These are phyloP conservation scores for Colletotrichum brevisporum DNA, from an alignment of 2,329 filamentous ascomycete species.

Conservation along the genomic window DNA sequence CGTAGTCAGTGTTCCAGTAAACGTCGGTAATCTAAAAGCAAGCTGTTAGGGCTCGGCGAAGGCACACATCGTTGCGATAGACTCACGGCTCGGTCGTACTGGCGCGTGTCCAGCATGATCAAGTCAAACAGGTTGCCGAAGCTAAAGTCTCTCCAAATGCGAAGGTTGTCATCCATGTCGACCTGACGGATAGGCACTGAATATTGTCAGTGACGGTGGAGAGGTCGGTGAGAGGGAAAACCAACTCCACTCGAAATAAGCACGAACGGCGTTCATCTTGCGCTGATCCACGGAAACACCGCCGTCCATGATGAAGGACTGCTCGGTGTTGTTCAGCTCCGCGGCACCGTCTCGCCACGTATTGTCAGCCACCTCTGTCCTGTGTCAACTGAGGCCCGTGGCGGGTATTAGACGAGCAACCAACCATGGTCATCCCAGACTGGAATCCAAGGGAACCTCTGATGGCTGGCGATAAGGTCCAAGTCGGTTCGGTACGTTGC, in stretches of 20 bases:
- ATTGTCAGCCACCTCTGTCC: constrained; percentile 70
- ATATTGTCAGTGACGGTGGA: not conserved
- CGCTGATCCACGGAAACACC: constrained; percentile 78
- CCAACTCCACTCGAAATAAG: constrained; percentile 75
- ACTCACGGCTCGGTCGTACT: constrained; percentile 70
- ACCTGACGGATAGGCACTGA: constrained; percentile 60
- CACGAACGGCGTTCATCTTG: constrained; percentile 80
- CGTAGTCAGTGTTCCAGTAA: constrained; percentile 73
- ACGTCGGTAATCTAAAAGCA: constrained; percentile 48
- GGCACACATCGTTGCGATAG: not conserved
- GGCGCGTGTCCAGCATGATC: constrained; percentile 77
- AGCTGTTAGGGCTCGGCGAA: not conserved
- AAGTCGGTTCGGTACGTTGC: constrained; percentile 57
- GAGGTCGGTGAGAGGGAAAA: too few species aligned
- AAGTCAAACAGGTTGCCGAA: constrained; percentile 77
- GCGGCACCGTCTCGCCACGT: constrained; percentile 74
- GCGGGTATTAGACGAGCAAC: constrained; percentile 46
- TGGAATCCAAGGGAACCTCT: constrained; percentile 60
- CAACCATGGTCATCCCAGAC: constrained; percentile 66
- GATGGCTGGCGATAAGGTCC: constrained; percentile 57
- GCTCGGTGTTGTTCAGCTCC: constrained; percentile 75
- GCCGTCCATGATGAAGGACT: constrained; percentile 72
- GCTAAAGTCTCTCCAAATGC: constrained; percentile 77
- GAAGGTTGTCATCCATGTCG: constrained; percentile 77
- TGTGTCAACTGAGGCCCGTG: constrained; percentile 42